These are phyloP conservation scores for Pythium diclinum DNA, from an alignment of 352 stramenopile species.

Conservation along the genomic window DNA sequence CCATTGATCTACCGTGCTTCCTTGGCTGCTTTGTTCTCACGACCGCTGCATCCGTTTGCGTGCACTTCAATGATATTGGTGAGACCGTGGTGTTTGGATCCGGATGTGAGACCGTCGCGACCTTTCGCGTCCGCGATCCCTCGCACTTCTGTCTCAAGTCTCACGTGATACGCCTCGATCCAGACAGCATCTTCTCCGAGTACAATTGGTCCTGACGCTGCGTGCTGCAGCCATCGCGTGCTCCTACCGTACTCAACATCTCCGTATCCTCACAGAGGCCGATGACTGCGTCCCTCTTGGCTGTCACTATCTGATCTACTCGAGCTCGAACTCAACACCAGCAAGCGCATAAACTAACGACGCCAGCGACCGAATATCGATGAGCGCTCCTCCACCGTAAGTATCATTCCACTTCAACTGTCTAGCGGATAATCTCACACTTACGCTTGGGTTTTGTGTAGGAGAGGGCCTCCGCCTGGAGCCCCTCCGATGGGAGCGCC, in stretches of 20 bases:
- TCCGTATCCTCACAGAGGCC: background rate
- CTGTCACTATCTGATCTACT: background rate
- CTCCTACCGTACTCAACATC: background rate
- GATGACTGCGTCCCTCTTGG: background rate
- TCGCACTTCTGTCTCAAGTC: slow-evolving; percentile 2
- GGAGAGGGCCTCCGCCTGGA: slow-evolving; percentile 35
- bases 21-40: too few relatives aligned
- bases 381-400: slow-evolving; percentile 24
- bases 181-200: background rate
- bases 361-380: background rate
- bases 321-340: background rate
- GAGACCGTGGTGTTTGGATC: background rate
- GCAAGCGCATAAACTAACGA: background rate
- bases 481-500: slow-evolving; percentile 24
- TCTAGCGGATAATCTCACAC: background rate
- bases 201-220: background rate
- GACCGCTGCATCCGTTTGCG: too few relatives aligned
- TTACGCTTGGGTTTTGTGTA: background rate
- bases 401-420: background rate
- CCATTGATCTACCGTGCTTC: too few relatives aligned
- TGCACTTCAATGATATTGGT: too few relatives aligned
- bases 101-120: background rate
- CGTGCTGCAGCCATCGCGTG: background rate
- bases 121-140: slow-evolving; percentile 1
- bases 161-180: slow-evolving; percentile 4